These are phyloP conservation scores for Melastoma malabathricum DNA, from an alignment of 345 rosid species.

Conservation along the genomic window DNA sequence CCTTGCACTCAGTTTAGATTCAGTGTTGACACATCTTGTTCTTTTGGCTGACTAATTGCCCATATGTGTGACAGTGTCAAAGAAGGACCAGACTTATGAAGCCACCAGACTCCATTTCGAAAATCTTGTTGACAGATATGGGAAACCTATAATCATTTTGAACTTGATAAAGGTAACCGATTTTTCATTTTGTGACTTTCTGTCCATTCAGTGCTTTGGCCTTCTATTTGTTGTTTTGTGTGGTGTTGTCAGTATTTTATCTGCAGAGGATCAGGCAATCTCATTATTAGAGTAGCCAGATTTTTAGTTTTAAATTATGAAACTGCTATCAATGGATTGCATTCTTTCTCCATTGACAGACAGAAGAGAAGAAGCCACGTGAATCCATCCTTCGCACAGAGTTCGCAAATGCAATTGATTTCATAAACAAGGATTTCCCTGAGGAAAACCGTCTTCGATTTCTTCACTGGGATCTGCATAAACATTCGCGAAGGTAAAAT, in stretches of 20 bases:
- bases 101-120: slow-evolving; percentile 93
- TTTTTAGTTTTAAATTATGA: not conserved
- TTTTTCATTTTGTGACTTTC: not conserved
- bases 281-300: not conserved
- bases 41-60: slow-evolving; percentile 11
- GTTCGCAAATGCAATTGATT: slow-evolving; percentile 93
- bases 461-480: slow-evolving; percentile 88
- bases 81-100: slow-evolving; percentile 73
- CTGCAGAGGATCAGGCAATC: too few species aligned
- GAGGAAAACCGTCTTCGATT: slow-evolving; percentile 66
- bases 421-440: slow-evolving; percentile 72
- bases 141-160: slow-evolving; percentile 82
- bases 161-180: slow-evolving; percentile 79
- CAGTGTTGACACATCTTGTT: slow-evolving; percentile 6
- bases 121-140: slow-evolving; percentile 83
- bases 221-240: not conserved
- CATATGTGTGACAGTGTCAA: slow-evolving; percentile 43
- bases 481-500: slow-evolving; percentile 64
- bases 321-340: not conserved
- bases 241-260: not conserved
- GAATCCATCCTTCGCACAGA: slow-evolving; percentile 88
- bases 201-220: not conserved
- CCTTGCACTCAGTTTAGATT: slow-evolving; percentile 9
- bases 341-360: slow-evolving; percentile 20
- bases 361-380: slow-evolving; percentile 69